Percentiles rank a stretch among this genome's conserved stretches.
These are phyloP conservation scores for Phytophthora tentaculata DNA, from an alignment of 352 stramenopile genomes.

Conservation along the genomic window DNA sequence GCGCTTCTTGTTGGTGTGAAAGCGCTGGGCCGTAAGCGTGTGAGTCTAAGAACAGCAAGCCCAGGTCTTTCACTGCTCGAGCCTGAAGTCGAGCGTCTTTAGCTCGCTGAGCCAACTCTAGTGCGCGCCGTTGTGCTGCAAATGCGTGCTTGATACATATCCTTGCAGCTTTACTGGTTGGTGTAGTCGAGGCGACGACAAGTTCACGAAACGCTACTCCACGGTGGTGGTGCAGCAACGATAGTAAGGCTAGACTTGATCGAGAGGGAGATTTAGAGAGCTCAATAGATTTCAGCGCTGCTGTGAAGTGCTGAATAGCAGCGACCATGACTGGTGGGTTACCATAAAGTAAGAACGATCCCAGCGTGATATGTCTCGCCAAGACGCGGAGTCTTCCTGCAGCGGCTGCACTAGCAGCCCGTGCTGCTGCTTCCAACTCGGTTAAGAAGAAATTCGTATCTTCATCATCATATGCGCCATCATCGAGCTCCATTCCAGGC, in stretches of 20 bases:
- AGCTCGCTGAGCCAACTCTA: slow-evolving; percentile 49
- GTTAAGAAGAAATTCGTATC: slow-evolving; percentile 78
- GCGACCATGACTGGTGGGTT: slow-evolving; percentile 30
- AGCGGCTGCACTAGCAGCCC: slow-evolving; percentile 23
- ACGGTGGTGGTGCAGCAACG: slow-evolving; percentile 72
- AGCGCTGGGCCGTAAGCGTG: slow-evolving; percentile 50
- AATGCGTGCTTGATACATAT: slow-evolving; percentile 33
- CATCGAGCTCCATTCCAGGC: slow-evolving; percentile 10
- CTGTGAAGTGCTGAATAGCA: slow-evolving; percentile 45
- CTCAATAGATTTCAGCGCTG: slow-evolving; percentile 46
- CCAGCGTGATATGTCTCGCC: slow-evolving; percentile 47
- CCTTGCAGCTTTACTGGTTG: slow-evolving; percentile 11
- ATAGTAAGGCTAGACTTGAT: slow-evolving; percentile 33
- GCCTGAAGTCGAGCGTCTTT: slow-evolving; percentile 52
- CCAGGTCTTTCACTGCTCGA: slow-evolving; percentile 68
- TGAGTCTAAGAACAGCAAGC: slow-evolving; percentile 61
- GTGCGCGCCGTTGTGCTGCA: slow-evolving; percentile 53
- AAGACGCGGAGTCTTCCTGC: slow-evolving; percentile 37
- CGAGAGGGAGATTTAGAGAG: not conserved
- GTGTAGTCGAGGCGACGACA: slow-evolving; percentile 22
- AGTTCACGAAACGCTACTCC: slow-evolving; percentile 74
- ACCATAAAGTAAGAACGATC: slow-evolving; percentile 65
- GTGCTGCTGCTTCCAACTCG: slow-evolving; percentile 58
- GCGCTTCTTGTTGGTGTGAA: slow-evolving; percentile 69
- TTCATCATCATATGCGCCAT: slow-evolving; percentile 44